These are phyloP conservation scores for Penicillium simplicissimum DNA, from an alignment of 495 filamentous ascomycete species.

Conservation along the genomic window DNA sequence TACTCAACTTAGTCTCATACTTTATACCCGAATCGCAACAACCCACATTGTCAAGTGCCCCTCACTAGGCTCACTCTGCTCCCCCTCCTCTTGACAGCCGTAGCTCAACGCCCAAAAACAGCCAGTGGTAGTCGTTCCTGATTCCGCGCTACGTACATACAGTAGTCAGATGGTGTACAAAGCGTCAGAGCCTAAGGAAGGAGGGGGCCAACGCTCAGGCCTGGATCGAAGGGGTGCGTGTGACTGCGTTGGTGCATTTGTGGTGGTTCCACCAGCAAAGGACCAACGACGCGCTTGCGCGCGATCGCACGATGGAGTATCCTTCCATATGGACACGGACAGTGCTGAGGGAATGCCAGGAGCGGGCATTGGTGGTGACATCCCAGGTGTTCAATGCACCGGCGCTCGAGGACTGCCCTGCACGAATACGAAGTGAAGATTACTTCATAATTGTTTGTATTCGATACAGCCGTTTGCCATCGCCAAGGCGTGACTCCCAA, in stretches of 20 bases:
- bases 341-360: not conserved
- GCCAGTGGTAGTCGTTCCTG: slow-evolving; percentile 39
- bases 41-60: not conserved
- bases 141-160: slow-evolving; percentile 21
- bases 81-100: not conserved
- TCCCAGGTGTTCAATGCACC: not conserved
- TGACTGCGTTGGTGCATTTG: slow-evolving; percentile 15
- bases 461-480: not conserved
- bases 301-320: not conserved
- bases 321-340: not conserved
- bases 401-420: not conserved
- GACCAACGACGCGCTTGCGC: slow-evolving; percentile 5
- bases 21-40: no score
- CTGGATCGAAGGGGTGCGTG: slow-evolving; percentile 19
- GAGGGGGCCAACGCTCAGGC: slow-evolving; percentile 23
- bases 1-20: no score
- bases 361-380: not conserved
- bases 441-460: not conserved
- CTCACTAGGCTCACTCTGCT: not conserved
- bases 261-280: slow-evolving; percentile 11
- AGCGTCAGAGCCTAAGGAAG: not conserved
- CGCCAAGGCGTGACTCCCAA: not conserved
- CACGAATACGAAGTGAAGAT: not conserved
- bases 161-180: slow-evolving; percentile 17
- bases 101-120: slow-evolving; percentile 7